Base-by-base conservation (phyloP, 2,329 filamentous ascomycete genomes). In the Pseudocercospora eumusae region DNA sequence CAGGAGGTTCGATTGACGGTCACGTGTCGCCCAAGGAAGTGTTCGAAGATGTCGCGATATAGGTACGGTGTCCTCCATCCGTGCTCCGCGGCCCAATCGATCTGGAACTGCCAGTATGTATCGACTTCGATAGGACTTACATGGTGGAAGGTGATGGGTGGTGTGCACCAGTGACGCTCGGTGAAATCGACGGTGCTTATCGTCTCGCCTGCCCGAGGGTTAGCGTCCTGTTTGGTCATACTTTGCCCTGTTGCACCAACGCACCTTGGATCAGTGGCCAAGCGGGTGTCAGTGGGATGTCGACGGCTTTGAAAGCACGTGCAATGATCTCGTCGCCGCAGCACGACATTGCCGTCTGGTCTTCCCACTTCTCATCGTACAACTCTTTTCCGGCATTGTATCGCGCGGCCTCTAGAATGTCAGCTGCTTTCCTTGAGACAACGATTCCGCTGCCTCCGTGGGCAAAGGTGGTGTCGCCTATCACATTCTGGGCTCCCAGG, bases 261-360 rank as follows among this genome's bases (percentile, higher is more conserved):
- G 23, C n/a, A 54, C 50, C 74, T 64, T 82, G 79, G 7, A 81
- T 75, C 13, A 80, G 68, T 0, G 80, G 79, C 71, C 76, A 80
- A 0, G 77, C 75, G 8, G 72, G 70, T 21, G 76, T 79, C 61
- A 85, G 63, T 3, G 74, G 70, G 9, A 84, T 75, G 0, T 77
- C 78, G 33, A 76, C 77, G 33, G 80, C 76, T 62, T 76, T 75
- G 57, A 84, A 69, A 4, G 78, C 80, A 71, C 78, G 81, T 0
- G 82, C 82, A 10, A 84, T 68, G 8, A 84, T 77, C 44, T 80
- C 82, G 60, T 85, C 82, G n/a, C 83, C 83, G 60, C 82, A 84
- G 69, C 81, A 84, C 60, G 85, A 82, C 8, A 75, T 66, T 40
- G 73, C 72, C 18, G 82, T 74, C 27, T 77, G 60, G 27, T 78